Conservation (phyloP, 495 filamentous ascomycete genomes). For the Penicillium silybi region DNA sequence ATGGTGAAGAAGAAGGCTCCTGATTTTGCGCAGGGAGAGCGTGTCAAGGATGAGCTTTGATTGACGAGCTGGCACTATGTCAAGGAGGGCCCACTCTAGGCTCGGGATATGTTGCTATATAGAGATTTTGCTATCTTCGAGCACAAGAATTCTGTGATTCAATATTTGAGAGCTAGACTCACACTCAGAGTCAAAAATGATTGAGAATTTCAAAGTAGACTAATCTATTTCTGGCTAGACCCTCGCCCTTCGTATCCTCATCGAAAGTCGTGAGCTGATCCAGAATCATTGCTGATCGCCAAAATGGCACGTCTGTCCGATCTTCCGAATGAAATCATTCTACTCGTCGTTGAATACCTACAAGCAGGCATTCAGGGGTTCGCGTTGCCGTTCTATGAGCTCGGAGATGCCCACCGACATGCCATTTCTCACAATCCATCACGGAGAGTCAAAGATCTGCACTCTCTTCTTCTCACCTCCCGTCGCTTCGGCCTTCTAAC, state of each 20-base stretch:
- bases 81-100: neutral
- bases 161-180: neutral
- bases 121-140: too few relatives aligned
- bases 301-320: neutral
- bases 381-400: neutral
- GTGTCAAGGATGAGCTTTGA: neutral
- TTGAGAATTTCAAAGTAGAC: neutral
- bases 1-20: conserved; percentile 17
- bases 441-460: neutral
- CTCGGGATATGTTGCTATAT: neutral
- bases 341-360: neutral
- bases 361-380: neutral
- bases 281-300: neutral
- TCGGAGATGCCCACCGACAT: neutral
- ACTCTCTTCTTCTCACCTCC: neutral
- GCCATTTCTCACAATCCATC: neutral
- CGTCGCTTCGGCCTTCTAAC: neutral
- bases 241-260: neutral
- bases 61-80: neutral
- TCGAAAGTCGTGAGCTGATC: neutral
- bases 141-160: neutral
- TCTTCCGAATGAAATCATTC: neutral
- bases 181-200: too few relatives aligned
- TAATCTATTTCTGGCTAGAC: neutral
- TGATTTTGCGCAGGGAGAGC: neutral